These are phyloP conservation scores for Waltiozyma sp. DNA, from an alignment of 1,139 yeast species.

Conservation along the genomic window DNA sequence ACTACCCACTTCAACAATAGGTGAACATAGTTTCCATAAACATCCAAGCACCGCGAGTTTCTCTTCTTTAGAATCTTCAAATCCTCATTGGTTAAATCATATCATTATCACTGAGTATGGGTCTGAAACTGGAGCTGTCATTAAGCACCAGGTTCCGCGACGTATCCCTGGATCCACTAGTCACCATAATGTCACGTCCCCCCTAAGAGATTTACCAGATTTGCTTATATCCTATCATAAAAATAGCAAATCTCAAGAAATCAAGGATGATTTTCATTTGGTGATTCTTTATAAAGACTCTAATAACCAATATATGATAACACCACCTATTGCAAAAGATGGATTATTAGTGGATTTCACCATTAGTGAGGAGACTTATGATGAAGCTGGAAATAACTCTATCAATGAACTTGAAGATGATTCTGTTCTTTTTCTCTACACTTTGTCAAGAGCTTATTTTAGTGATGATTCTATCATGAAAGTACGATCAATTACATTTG, in stretches of 20 bases:
- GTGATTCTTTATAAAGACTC: neutral
- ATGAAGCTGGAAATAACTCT: neutral
- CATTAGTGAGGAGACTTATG: neutral
- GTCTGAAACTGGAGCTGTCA: neutral
- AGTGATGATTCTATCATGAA: neutral
- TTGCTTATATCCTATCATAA: neutral
- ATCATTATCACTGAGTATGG: neutral
- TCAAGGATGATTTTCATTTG: neutral
- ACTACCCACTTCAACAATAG: no score
- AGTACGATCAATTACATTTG: neutral
- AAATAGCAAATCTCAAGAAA: neutral
- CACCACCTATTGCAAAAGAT: neutral
- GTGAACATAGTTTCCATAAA: no score
- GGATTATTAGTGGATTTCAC: neutral
- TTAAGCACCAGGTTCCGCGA: neutral
- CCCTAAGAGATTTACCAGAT: neutral
- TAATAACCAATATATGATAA: neutral
- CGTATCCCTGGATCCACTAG: neutral
- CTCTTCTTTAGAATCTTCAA: no score
- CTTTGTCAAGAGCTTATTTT: neutral
- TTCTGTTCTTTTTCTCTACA: neutral
- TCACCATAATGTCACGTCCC: neutral
- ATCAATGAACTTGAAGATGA: neutral
- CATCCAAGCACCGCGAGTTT: no score
- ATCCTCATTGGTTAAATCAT: neutral